phyloP scores from a whole-genome alignment of 139 green algal genomes.

The Volvox reticuliferus region DNA sequence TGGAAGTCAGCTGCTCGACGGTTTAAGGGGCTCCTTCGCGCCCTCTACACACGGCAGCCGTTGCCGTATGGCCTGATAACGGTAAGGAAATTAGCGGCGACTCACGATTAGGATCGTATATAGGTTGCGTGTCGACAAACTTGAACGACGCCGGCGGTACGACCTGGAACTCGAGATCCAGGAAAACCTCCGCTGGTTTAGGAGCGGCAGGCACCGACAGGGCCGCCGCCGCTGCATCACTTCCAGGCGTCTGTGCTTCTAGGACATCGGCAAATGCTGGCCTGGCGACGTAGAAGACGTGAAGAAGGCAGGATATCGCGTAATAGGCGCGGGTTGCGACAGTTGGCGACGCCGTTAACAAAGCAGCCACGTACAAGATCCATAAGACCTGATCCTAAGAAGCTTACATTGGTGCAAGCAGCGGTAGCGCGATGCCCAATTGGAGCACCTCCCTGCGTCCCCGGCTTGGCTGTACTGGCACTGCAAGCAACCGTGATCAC shows the following conservation, averaged over 20 bases:
- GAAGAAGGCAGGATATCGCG: background rate
- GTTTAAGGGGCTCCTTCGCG: no score
- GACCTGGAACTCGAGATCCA: constrained; percentile 32
- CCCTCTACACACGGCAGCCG: no score
- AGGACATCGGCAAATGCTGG: background rate
- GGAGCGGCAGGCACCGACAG: background rate
- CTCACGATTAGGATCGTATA: constrained; percentile 40
- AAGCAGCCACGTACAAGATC: background rate
- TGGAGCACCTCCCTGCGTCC: constrained; percentile 13
- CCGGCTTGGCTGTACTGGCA: background rate
- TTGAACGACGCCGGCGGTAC: background rate
- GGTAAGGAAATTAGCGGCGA: no score
- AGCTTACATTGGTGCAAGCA: background rate
- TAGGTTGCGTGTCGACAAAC: constrained; percentile 35
- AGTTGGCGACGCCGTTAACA: background rate
- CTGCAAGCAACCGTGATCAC: background rate
- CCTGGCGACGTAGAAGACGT: background rate
- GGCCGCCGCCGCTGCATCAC: background rate
- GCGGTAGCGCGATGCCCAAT: constrained; percentile 23
- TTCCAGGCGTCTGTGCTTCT: background rate
- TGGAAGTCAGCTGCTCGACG: no score
- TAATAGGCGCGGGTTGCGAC: background rate
- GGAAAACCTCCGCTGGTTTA: background rate
- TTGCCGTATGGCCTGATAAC: no score
- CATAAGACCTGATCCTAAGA: background rate